Evolutionary conservation across 208 protist genomes (phyloP).

Genomic region (Leishmania mexicana): DNA sequence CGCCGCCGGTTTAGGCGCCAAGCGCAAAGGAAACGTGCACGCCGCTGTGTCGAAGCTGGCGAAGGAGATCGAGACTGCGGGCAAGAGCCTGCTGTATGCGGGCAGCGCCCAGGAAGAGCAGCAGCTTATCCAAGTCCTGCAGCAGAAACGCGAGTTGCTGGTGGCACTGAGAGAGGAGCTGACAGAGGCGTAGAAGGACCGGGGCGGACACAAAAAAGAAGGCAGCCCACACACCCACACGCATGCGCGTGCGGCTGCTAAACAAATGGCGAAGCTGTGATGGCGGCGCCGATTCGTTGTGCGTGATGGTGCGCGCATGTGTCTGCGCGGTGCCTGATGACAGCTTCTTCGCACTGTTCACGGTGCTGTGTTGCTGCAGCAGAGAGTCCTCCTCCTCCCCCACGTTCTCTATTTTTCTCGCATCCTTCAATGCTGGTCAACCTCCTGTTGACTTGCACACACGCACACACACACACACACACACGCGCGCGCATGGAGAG

Average conservation of each 20-base stretch:
- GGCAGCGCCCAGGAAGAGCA: conserved; percentile 24
- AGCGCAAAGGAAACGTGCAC: conserved; percentile 25
- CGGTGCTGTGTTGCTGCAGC: neutral
- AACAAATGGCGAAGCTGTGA: neutral
- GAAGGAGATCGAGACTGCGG: conserved; percentile 29
- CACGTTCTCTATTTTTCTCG: neutral
- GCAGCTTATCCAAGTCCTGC: conserved; percentile 24
- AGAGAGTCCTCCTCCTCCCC: neutral
- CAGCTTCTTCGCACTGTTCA: neutral
- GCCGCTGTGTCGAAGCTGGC: conserved; percentile 23
- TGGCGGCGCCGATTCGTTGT: neutral
- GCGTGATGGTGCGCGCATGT: neutral
- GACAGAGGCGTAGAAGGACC: conserved; percentile 7
- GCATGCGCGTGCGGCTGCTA: neutral
- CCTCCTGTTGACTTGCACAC: neutral
- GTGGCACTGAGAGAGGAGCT: conserved; percentile 18
- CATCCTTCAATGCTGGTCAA: neutral
- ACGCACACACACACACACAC: neutral
- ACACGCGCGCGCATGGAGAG: too few species aligned
- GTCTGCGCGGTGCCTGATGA: neutral
- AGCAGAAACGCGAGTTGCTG: conserved; percentile 31
- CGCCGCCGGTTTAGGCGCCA: conserved; percentile 13
- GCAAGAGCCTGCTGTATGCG: conserved; percentile 12
- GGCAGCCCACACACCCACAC: too few species aligned
- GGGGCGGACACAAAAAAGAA: neutral